These are phyloP conservation scores for Rhodamnia rubescens DNA, from an alignment of 345 rosid genomes.

Conservation along the genomic window DNA sequence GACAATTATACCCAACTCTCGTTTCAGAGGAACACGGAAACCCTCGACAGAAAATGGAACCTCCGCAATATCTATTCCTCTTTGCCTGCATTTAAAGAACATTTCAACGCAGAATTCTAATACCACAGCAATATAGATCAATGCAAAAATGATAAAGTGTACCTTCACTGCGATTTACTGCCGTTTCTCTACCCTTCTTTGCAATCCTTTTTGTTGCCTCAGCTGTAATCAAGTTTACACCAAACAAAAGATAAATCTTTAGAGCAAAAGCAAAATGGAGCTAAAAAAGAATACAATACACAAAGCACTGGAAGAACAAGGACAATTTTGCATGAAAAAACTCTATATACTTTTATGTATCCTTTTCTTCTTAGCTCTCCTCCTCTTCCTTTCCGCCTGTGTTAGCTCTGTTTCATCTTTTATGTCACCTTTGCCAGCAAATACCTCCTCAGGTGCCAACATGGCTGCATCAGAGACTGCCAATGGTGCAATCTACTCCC, in stretches of 20 bases:
- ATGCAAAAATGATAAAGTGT: not conserved
- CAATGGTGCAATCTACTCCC: slow-evolving; percentile 75
- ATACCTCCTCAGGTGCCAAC: slow-evolving; percentile 97
- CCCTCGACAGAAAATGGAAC: not conserved
- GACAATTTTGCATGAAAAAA: not conserved
- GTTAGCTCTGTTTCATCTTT: slow-evolving; percentile 85
- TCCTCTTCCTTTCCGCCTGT: slow-evolving; percentile 75
- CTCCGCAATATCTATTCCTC: slow-evolving; percentile 6
- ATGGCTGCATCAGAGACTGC: slow-evolving; percentile 94
- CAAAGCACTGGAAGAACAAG: not conserved
- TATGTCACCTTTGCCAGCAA: slow-evolving; percentile 67
- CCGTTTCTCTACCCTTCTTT: slow-evolving; percentile 27
- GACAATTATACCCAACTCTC: not conserved
- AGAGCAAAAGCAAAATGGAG: not conserved
- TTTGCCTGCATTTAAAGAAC: slow-evolving; percentile 23
- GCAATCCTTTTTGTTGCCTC: slow-evolving; percentile 36
- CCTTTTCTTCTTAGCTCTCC: slow-evolving; percentile 97
- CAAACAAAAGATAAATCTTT: not conserved
- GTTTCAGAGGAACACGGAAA: not conserved
- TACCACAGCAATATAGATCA: not conserved
- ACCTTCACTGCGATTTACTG: slow-evolving; percentile 25
- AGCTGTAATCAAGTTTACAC: slow-evolving; percentile 24
- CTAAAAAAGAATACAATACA: not conserved
- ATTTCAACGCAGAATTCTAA: not conserved
- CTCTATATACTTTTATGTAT: slow-evolving; percentile 54